Percentiles rank a stretch among this genome's conserved stretches.
phyloP scores from a whole-genome alignment of 208 protist species.

The Plasmodiophora brassicae region DNA sequence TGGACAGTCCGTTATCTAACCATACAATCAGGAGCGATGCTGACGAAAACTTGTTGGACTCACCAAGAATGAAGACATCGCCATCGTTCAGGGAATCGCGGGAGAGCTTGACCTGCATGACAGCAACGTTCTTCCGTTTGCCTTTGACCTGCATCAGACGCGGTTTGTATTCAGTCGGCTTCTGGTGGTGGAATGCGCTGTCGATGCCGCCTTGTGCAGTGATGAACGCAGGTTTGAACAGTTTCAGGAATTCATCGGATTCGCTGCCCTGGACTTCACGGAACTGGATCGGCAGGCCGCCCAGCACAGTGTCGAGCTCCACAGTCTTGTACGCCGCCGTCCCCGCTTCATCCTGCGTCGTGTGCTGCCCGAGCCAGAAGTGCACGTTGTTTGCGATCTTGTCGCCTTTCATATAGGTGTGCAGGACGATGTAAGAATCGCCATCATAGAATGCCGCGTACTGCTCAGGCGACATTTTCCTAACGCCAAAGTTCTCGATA shows the following conservation, averaged over 20 bases:
- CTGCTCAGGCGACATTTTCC: neutral
- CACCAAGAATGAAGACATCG: conserved; percentile 27
- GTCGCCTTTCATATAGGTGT: conserved; percentile 1
- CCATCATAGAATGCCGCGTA: conserved; percentile 38
- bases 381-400: conserved; percentile 28
- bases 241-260: conserved; percentile 12
- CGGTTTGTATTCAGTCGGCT: conserved; percentile 38
- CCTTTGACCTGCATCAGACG: conserved; percentile 33
- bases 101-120: neutral
- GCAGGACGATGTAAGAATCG: conserved; percentile 41
- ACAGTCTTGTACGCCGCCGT: conserved; percentile 58
- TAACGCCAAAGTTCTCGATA: conserved; percentile 47
- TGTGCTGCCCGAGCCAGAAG: conserved; percentile 48
- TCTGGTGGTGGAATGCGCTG: neutral
- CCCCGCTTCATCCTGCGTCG: conserved; percentile 51
- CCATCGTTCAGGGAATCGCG: conserved; percentile 1
- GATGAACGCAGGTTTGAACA: conserved; percentile 35
- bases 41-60: neutral
- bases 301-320: conserved; percentile 57
- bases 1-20: conserved; percentile 8
- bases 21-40: neutral
- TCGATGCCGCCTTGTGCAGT: neutral
- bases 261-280: conserved; percentile 53
- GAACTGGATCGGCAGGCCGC: conserved; percentile 51
- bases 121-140: neutral